A percentile compares a stretch with the other conserved stretches of the same genome.
phyloP scores from a whole-genome alignment of 805 yeast genomes.

The Pichia rugopelliculosa region DNA sequence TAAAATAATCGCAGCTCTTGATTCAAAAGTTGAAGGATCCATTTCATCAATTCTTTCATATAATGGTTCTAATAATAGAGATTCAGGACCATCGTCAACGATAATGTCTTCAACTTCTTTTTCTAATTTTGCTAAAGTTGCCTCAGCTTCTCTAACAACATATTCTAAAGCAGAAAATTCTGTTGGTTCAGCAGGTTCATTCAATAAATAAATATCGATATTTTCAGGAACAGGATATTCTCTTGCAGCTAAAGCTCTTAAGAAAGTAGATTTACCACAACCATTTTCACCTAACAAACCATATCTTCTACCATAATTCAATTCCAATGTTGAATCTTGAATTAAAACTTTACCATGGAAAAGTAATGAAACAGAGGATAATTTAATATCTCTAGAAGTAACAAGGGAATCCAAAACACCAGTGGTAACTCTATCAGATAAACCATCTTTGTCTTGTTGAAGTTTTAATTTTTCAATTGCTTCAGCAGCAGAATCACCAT shows the following conservation, averaged over 20 bases:
- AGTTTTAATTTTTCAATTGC: constrained; percentile 80
- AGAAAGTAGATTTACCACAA: constrained; percentile 95
- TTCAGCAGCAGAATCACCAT: constrained; percentile 57
- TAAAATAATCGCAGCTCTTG: constrained; percentile 91
- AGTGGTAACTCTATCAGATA: constrained; percentile 95
- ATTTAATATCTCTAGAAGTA: constrained; percentile 90
- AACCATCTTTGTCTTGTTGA: constrained; percentile 89
- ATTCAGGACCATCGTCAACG: constrained; percentile 91
- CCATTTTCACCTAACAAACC: constrained; percentile 98
- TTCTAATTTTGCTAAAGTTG: constrained; percentile 84
- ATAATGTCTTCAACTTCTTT: constrained; percentile 83
- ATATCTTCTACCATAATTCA: constrained; percentile 95
- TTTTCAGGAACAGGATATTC: constrained; percentile 92
- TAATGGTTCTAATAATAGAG: constrained; percentile 72
- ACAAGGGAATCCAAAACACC: constrained; percentile 88
- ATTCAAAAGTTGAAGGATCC: constrained; percentile 95
- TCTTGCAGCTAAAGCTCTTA: constrained; percentile 89
- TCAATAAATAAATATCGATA: constrained; percentile 85
- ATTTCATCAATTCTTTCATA: constrained; percentile 93
- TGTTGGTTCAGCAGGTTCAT: constrained; percentile 96
- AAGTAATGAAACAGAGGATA: constrained; percentile 80
- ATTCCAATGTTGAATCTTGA: constrained; percentile 86
- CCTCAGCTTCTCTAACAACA: constrained; percentile 95
- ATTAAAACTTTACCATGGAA: constrained; percentile 97
- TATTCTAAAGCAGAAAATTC: constrained; percentile 90